A percentile compares a stretch with the other conserved stretches of the same genome.
These are phyloP conservation scores for Mycosphaerella sp. DNA, from an alignment of 2,329 filamentous ascomycete genomes.

Conservation along the genomic window DNA sequence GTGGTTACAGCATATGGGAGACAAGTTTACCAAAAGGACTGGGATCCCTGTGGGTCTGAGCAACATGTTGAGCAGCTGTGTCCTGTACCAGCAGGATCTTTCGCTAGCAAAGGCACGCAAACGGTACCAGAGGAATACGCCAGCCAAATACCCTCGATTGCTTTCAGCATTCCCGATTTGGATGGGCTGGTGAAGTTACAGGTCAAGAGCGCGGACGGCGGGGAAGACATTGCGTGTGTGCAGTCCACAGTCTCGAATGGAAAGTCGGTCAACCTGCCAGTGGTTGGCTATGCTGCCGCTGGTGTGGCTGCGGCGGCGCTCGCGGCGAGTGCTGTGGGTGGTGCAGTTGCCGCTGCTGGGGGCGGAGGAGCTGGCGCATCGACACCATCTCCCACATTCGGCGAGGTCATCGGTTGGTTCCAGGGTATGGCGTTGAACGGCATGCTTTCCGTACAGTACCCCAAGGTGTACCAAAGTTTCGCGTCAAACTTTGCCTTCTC, in stretches of 20 bases:
- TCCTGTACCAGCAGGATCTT: conserved; percentile 71
- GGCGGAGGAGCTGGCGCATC: conserved; percentile 53
- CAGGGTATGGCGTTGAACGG: conserved; percentile 92
- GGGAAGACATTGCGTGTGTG: conserved; percentile 69
- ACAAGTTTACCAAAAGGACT: conserved; percentile 68
- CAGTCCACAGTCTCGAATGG: conserved; percentile 77
- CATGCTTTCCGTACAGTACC: conserved; percentile 89
- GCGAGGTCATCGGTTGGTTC: conserved; percentile 81
- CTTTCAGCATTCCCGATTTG: conserved; percentile 85
- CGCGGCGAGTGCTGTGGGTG: conserved; percentile 61
- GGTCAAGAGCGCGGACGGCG: conserved; percentile 58
- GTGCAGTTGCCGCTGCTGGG: conserved; percentile 57
- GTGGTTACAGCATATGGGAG: conserved; percentile 79
- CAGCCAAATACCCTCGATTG: conserved; percentile 74
- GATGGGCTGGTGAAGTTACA: conserved; percentile 76
- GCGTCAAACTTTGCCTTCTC: conserved; percentile 91
- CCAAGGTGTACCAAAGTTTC: conserved; percentile 81
- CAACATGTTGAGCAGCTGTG: conserved; percentile 65
- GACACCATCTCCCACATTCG: conserved; percentile 73
- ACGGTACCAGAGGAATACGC: conserved; percentile 66
- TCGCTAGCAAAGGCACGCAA: conserved; percentile 66
- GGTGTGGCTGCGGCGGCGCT: conserved; percentile 82
- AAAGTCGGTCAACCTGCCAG: conserved; percentile 68
- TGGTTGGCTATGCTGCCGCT: conserved; percentile 75
- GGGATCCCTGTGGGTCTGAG: conserved; percentile 70